Conservation (phyloP, 148 eudicot species). For the Vaccinium macrocarpon region DNA sequence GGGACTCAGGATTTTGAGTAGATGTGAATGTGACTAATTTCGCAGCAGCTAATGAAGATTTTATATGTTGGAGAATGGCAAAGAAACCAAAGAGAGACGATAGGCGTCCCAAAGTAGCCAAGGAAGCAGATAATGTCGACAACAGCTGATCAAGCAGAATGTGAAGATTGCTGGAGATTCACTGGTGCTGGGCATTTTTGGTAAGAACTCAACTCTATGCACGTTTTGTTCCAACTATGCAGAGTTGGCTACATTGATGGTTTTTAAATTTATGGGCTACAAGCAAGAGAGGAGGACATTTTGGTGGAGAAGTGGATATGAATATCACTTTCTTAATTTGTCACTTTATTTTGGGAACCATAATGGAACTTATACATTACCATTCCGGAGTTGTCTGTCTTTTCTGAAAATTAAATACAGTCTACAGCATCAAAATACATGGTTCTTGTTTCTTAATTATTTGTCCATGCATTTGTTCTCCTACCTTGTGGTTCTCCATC, state of each 20-base stretch:
- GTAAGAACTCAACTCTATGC: not conserved
- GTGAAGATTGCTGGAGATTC: not conserved
- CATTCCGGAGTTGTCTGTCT: conserved; percentile 3
- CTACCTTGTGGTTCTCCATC: not conserved
- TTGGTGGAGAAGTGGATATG: conserved; percentile 12
- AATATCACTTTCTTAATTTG: conserved; percentile 14
- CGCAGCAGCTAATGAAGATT: not conserved
- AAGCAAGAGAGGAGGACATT: not conserved
- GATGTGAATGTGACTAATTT: conserved; percentile 5
- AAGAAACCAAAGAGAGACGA: not conserved
- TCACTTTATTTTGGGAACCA: not conserved
- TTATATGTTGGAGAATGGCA: not conserved
- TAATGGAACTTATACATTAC: not conserved
- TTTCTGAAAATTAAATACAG: conserved; percentile 18
- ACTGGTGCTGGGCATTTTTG: conserved; percentile 6
- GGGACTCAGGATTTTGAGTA: not conserved
- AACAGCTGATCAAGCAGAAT: not conserved
- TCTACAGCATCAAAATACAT: conserved; percentile 10
- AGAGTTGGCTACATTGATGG: not conserved
- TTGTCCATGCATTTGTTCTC: conserved; percentile 2
- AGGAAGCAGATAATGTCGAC: conserved; percentile 14
- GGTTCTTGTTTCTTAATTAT: conserved; percentile 11
- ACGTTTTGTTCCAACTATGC: not conserved
- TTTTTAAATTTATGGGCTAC: not conserved
- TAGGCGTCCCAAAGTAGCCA: conserved; percentile 3